Evolutionary conservation across 2,329 filamentous ascomycete species (phyloP), one percentile per base, ranked within the genome.

Genomic region (Epichloe elymi): DNA sequence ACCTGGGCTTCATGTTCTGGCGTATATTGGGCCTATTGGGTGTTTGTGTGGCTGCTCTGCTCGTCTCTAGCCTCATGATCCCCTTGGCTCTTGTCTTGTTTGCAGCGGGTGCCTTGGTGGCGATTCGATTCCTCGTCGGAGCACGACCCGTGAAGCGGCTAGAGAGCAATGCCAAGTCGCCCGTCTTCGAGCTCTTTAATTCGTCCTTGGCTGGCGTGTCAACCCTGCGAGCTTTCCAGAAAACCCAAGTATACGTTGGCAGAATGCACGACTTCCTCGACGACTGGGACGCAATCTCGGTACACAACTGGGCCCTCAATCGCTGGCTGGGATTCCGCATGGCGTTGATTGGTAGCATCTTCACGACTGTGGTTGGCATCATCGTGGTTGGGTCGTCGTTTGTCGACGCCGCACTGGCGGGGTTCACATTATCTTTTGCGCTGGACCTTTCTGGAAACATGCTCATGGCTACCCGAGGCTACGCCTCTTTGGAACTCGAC

Each of bases 111-210:
- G 60, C 78, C n/a, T 65, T 76, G 53, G 76, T 82, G 51, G 82
- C 80, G 1, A 60, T 73, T 3, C 70, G 70, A 37, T 93, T 86
- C 60, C 73, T 93, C 5, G 68, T 75, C n/a, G 85, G 78, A 1
- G 85, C 86, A 0, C 74, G 87, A 39, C 85, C 88, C 35, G 74
- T 85, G 54, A 91, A 90, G 67, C 75, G 87, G 5, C 74, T 91
- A 1, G 86, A 91, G 64, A 87, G 82, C 56, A 87, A 77, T 3
- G 78, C 80, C 51, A 90, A 88, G 65, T 86, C 82, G 0, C 87
- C 87, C 0, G 80, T 91, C 1, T 90, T 88, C 58, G 86, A 91
- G 63, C 81, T 87, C 55, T 90, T 91, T 59, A 83, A 82, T 11
- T 81, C 84, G 1, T 79, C 84, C 0, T 74, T 91, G 10, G 76